These are phyloP conservation scores for Sistotremastrum suecicum DNA, from an alignment of 768 basidiomycete genomes.

Conservation along the genomic window DNA sequence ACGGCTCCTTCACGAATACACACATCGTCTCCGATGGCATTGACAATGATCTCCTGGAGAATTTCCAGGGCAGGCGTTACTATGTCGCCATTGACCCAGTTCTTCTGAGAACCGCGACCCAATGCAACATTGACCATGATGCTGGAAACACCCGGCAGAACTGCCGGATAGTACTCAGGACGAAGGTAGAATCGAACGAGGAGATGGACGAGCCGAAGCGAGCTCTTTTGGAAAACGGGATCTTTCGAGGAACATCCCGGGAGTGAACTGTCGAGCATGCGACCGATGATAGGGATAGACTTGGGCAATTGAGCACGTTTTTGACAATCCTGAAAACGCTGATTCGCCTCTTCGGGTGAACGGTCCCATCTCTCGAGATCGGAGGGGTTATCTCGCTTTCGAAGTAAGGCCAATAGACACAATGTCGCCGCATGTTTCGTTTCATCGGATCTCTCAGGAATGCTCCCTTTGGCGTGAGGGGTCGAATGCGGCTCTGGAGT, in stretches of 20 bases:
- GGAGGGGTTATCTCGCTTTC: slow-evolving; percentile 9
- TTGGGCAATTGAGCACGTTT: slow-evolving; percentile 26
- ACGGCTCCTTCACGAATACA: slow-evolving; percentile 51
- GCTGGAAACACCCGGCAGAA: slow-evolving; percentile 79
- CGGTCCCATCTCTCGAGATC: background rate
- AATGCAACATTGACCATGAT: slow-evolving; percentile 58
- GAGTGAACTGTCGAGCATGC: slow-evolving; percentile 67
- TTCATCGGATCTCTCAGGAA: slow-evolving; percentile 63
- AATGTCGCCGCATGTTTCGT: slow-evolving; percentile 59
- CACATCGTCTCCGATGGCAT: slow-evolving; percentile 51
- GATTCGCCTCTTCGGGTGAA: background rate
- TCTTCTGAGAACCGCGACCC: slow-evolving; percentile 35
- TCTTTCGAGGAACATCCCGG: slow-evolving; percentile 8
- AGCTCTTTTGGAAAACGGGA: slow-evolving; percentile 36
- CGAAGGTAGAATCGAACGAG: slow-evolving; percentile 33
- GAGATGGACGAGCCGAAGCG: slow-evolving; percentile 41
- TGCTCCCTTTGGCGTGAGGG: slow-evolving; percentile 40
- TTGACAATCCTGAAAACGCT: slow-evolving; percentile 12
- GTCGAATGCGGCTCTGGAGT: slow-evolving; percentile 31
- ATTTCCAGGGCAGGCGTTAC: slow-evolving; percentile 45
- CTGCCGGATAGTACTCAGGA: slow-evolving; percentile 44
- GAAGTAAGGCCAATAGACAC: slow-evolving; percentile 54
- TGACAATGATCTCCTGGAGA: slow-evolving; percentile 38
- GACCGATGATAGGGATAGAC: slow-evolving; percentile 70
- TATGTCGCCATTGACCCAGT: slow-evolving; percentile 60